Base-by-base conservation (phyloP, 1,139 yeast genomes). In the Meyerozyma guilliermondii region DNA sequence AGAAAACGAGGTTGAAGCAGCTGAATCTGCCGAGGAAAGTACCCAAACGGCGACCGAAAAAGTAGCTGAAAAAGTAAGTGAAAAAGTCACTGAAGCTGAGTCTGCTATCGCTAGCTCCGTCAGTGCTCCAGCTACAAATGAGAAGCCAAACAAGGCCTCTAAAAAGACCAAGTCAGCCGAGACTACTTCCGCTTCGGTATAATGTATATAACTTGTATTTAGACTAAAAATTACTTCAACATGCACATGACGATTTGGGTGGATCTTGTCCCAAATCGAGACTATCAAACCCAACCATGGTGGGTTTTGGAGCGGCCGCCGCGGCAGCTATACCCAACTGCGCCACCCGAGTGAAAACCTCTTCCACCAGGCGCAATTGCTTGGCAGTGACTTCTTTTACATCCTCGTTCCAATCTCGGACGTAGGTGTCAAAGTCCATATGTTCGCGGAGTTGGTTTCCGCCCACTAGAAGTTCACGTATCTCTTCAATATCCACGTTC, bases 341-440 rank as follows among this genome's bases (percentile, higher is more conserved):
- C 2, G 75, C 81, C 35, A 70, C 79, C 39, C 78, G 54, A 7
- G 51, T 47, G 52, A 78, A 78, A 24, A 76, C 58, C 18, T 54
- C 53, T 29, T 65, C 66, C 10, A 75, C 79, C 43, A 62, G 51
- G 13, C 58, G 63, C 33, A 64, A 58, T 29, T 59, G 56, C 49
- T 74, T 74, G 35, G 78, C 72, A 43, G 71, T 60, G 1, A 73
- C 63, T 54, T 78, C 81, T 13, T 64, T 35, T n/a, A 76, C 58
- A 51, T 74, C 79, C 20, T 47, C 41, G 16, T 63, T 62, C 68
- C 77, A 63, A 51, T 75, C 71, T 7, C 53, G 55, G 9, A 74
- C 61, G 44, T 66, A 62, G 35, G 63, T 64, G 13, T 62, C 69
- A 13, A 51, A 31, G 24, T 33, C 36, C n/a, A 33, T 35, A 13